Conservation (phyloP, 2,329 filamentous ascomycete genomes). For the Cytospora chrysosperma region DNA sequence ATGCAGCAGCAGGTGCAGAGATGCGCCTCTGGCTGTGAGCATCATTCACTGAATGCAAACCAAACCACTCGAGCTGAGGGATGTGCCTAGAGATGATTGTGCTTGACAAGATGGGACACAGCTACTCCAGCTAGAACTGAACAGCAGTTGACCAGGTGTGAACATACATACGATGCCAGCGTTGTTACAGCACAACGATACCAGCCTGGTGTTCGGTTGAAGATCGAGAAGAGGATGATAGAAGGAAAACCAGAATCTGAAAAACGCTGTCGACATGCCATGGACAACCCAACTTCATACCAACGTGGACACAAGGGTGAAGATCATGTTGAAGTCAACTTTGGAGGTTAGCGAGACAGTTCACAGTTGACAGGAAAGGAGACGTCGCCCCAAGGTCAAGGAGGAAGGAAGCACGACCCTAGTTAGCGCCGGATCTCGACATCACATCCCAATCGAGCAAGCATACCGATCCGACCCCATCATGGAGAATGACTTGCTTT, state of each 20-base stretch:
- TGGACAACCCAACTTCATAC: not conserved
- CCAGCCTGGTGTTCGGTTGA: too few species aligned
- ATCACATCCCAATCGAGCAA: not conserved
- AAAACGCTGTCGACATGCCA: not conserved
- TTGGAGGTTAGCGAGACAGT: too few species aligned
- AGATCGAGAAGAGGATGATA: too few species aligned
- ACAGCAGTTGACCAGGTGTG: too few species aligned
- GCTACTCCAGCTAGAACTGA: not conserved
- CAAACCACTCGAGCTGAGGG: not conserved
- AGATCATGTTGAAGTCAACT: not conserved
- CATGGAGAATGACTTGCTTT: not conserved
- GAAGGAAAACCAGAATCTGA: not conserved
- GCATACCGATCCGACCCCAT: not conserved
- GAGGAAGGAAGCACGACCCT: too few species aligned
- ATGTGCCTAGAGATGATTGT: not conserved
- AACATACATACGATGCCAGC: not conserved
- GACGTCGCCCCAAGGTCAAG: not conserved
- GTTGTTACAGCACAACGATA: not conserved
- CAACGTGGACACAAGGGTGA: too few species aligned
- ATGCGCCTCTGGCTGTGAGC: not conserved
- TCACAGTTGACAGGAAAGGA: not conserved
- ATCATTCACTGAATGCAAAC: not conserved
- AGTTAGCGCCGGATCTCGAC: not conserved
- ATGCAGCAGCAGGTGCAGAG: not conserved
- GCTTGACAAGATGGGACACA: not conserved